Evolutionary conservation across 2,329 filamentous ascomycete genomes (phyloP), one percentile per base, ranked within the genome.

Genomic region (Magnaporthiopsis incrustans): DNA sequence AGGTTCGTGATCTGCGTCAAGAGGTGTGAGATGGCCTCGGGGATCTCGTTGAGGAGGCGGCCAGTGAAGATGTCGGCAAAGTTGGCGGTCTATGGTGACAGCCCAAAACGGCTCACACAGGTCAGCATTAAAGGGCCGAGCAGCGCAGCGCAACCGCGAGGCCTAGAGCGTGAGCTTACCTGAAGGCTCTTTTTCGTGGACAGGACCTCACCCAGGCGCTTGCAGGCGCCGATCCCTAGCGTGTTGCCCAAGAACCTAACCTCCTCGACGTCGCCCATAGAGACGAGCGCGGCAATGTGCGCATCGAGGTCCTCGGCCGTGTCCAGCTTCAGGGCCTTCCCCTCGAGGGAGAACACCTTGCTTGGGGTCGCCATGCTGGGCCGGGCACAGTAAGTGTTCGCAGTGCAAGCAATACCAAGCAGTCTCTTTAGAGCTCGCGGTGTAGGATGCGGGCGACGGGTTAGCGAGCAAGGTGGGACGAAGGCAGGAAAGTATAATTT

Each of bases 1-100:
- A 96, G 89, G 72, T 92, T 89, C 65, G 97, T 86, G 57, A 98
- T 87, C 4, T 94, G 89, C 57, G 88, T 92, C 63, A 99, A 87
- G 60, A 99, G 87, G 65, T 86, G 88, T 59, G 90, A 90, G 64
- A 99, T 86, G 10, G 95, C 94, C 68, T 89, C 89, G 60, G 95
- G 95, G 68, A 99, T 99, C 76, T 99, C 95, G 76, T 88, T 90
- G 67, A 98, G 87, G 59, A 98, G 86, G 69, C 95, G 91, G 38
- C 91, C 91, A 65, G 95, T 99, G 81, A 98, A 99, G 81, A 99
- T 97, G 76, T 99, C 95, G 76, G 93, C 93, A 65, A 99, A 83
- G 78, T 97, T 96, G 73, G 91, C 93, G 72, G 88, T 81, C 86
- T 88, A 71, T 7, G 7, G 10, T n/a, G 44, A 65, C 64, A 25